Evolutionary conservation across 2,329 filamentous ascomycete species (phyloP).

Genomic region (Cordyceps fumosorosea): DNA sequence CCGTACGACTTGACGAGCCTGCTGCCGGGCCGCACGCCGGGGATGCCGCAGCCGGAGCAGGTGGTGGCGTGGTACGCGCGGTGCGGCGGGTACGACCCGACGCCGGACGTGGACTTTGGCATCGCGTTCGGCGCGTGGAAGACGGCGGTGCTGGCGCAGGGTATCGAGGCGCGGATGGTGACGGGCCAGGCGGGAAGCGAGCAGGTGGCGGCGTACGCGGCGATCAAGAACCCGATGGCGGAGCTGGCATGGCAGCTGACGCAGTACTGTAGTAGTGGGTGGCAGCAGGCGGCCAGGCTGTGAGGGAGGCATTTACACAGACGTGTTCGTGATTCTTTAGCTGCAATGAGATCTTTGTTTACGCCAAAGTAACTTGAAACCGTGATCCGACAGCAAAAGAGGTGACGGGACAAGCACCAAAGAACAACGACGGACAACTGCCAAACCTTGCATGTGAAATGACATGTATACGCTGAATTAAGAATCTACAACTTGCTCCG

Average conservation of each 20-base stretch:
- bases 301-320: conserved; percentile 5
- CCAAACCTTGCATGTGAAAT: not conserved
- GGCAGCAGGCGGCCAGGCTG: conserved; percentile 21
- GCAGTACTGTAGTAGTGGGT: conserved; percentile 30
- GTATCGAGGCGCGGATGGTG: conserved; percentile 85
- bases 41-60: conserved; percentile 44
- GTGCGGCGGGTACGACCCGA: conserved; percentile 63
- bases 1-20: conserved; percentile 37
- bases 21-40: conserved; percentile 55
- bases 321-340: not conserved
- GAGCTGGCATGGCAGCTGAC: conserved; percentile 74
- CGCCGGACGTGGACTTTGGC: conserved; percentile 54
- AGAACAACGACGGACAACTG: too few species aligned
- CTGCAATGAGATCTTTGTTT: not conserved
- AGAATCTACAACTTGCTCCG: conserved; percentile 36
- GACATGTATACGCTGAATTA: not conserved
- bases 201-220: conserved; percentile 66
- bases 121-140: conserved; percentile 57
- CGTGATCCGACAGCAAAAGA: too few species aligned
- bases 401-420: too few species aligned
- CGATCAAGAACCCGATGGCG: conserved; percentile 64
- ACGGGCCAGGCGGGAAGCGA: conserved; percentile 82
- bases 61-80: conserved; percentile 36
- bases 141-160: conserved; percentile 63
- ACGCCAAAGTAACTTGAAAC: too few species aligned